These are phyloP conservation scores for Ilyonectria sp. DNA, from an alignment of 2,329 filamentous ascomycete genomes.

Conservation along the genomic window DNA sequence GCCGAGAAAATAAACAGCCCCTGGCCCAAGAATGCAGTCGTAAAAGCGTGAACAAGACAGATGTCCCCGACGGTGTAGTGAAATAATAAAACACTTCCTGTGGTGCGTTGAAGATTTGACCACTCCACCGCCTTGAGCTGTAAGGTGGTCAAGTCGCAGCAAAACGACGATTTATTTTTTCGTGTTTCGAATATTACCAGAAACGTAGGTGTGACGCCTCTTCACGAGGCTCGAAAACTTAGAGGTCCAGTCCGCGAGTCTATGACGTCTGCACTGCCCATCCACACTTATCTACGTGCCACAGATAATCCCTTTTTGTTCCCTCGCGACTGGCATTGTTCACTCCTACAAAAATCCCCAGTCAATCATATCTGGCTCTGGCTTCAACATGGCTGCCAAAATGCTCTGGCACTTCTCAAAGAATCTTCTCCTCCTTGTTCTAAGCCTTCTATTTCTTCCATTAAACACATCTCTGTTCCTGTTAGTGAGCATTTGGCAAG, in stretches of 20 bases:
- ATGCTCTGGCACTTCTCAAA: constrained; percentile 40
- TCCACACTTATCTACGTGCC: not conserved
- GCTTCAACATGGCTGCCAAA: not conserved
- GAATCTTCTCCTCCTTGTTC: constrained; percentile 42
- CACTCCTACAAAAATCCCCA: too few species aligned
- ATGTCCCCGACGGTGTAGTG: too few species aligned
- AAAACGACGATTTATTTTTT: too few species aligned
- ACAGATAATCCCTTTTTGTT: not conserved
- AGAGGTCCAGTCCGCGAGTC: not conserved
- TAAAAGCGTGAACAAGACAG: too few species aligned
- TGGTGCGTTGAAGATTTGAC: too few species aligned
- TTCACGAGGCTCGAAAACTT: not conserved
- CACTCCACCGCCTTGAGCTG: too few species aligned
- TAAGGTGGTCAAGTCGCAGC: too few species aligned
- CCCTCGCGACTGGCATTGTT: not conserved
- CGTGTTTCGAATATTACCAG: not conserved
- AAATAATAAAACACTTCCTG: too few species aligned
- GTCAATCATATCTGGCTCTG: too few species aligned
- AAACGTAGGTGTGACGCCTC: not conserved
- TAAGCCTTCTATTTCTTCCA: constrained; percentile 62
- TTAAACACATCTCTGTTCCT: constrained; percentile 62
- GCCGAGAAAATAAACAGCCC: too few species aligned
- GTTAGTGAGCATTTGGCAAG: constrained; percentile 38
- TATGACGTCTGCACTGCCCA: not conserved
- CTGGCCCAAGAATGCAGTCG: too few species aligned